Evolutionary conservation across 495 filamentous ascomycete genomes (phyloP).

Genomic region (Talaromyces wortmannii): DNA sequence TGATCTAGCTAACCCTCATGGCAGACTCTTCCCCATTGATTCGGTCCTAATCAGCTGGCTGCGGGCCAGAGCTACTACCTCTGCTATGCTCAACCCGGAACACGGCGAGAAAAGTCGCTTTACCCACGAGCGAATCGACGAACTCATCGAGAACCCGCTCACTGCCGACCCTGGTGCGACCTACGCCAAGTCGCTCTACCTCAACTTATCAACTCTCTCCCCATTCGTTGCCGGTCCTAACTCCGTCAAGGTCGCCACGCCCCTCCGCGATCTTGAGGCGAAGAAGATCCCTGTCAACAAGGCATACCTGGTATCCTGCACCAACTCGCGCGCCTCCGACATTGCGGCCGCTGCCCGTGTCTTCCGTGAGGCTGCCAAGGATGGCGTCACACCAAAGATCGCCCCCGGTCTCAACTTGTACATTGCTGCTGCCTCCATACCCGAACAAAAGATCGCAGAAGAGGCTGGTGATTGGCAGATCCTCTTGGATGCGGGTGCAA

Average conservation of each 20-base stretch:
- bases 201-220: conserved; percentile 74
- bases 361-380: conserved; percentile 65
- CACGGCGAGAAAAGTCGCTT: conserved; percentile 32
- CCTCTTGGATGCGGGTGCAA: conserved; percentile 73
- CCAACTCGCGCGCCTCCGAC: conserved; percentile 80
- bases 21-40: conserved; percentile 69
- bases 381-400: conserved; percentile 57
- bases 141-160: conserved; percentile 60
- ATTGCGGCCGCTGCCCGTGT: conserved; percentile 77
- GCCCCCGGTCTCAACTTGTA: conserved; percentile 79
- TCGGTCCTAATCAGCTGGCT: conserved; percentile 66
- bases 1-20: conserved; percentile 2
- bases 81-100: conserved; percentile 39
- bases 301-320: conserved; percentile 89
- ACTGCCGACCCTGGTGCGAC: conserved; percentile 67
- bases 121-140: conserved; percentile 62
- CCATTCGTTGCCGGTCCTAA: conserved; percentile 90
- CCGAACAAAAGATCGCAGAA: conserved; percentile 76
- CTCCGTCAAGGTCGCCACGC: conserved; percentile 63
- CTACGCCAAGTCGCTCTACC: conserved; percentile 76
- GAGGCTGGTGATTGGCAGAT: conserved; percentile 82
- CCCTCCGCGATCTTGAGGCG: conserved; percentile 64
- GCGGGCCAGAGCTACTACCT: conserved; percentile 63
- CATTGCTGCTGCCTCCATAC: conserved; percentile 78
- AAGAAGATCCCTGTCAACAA: conserved; percentile 73